Conservation (phyloP, 2,329 filamentous ascomycete genomes). For the Fusarium hainanense region DNA sequence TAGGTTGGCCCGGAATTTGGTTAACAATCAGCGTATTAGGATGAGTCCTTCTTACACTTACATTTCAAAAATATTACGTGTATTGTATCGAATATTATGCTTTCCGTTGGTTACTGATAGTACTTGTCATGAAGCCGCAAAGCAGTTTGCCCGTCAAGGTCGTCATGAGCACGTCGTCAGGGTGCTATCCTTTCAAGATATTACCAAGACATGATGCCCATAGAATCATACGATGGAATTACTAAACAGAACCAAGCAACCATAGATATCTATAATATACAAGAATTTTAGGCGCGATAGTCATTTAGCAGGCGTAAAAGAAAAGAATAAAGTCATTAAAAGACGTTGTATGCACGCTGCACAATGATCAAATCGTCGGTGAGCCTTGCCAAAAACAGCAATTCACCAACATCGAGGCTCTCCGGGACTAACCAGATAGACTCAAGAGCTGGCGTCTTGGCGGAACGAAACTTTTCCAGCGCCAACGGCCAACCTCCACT, state of each 20-base stretch:
- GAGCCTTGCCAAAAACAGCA: constrained; percentile 17
- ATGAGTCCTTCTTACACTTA: not conserved
- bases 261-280: no score
- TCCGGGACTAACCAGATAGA: constrained; percentile 28
- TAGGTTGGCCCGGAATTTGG: not conserved
- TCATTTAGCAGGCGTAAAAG: not conserved
- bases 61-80: not conserved
- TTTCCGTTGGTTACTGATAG: not conserved
- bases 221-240: not conserved
- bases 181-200: not conserved
- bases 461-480: not conserved
- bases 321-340: not conserved
- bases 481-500: not conserved
- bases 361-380: constrained; percentile 20
- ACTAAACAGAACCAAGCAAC: no score
- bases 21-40: not conserved
- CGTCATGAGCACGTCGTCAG: not conserved
- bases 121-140: not conserved
- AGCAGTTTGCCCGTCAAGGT: not conserved
- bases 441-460: constrained; percentile 3
- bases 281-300: not conserved
- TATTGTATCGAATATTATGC: not conserved
- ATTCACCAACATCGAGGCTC: constrained; percentile 5
- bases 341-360: not conserved
- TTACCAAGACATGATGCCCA: not conserved